Percentiles rank a stretch among this genome's conserved stretches.
These are phyloP conservation scores for Pneumocystis sp. DNA, from an alignment of 1,139 yeast species.

Conservation along the genomic window DNA sequence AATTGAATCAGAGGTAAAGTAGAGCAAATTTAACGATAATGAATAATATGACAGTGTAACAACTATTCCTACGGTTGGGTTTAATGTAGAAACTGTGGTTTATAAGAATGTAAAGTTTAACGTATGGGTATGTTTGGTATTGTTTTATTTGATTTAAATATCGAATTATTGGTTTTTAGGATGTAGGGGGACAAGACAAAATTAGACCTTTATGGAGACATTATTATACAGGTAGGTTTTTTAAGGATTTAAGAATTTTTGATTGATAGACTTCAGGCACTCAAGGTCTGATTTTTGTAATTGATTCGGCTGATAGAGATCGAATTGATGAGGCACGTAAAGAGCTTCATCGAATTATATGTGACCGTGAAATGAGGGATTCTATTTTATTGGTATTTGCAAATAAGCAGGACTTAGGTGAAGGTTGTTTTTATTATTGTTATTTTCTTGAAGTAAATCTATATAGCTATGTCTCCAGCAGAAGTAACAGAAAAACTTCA, in stretches of 20 bases:
- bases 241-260: neutral
- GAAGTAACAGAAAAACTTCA: slow-evolving; percentile 78
- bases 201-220: slow-evolving; percentile 98
- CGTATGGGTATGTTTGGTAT: slow-evolving; percentile 33
- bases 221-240: slow-evolving; percentile 44
- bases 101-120: slow-evolving; percentile 84
- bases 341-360: slow-evolving; percentile 80
- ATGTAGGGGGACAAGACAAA: slow-evolving; percentile 92
- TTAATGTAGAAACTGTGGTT: slow-evolving; percentile 85
- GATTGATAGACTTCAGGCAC: slow-evolving; percentile 1
- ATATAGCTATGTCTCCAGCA: slow-evolving; percentile 65
- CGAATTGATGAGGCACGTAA: slow-evolving; percentile 77
- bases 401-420: slow-evolving; percentile 92
- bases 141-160: neutral
- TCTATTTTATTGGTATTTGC: slow-evolving; percentile 90
- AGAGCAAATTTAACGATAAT: neutral
- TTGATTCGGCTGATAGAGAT: slow-evolving; percentile 91
- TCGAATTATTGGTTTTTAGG: slow-evolving; percentile 32
- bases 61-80: slow-evolving; percentile 49
- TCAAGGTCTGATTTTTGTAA: slow-evolving; percentile 55
- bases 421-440: slow-evolving; percentile 28
- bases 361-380: slow-evolving; percentile 81
- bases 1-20: slow-evolving; percentile 45
- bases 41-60: slow-evolving; percentile 2
- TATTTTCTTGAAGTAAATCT: neutral